A percentile compares a stretch with the other conserved stretches of the same genome.
phyloP scores from a whole-genome alignment of 495 filamentous ascomycete genomes.

The Trichoderma reesei region DNA sequence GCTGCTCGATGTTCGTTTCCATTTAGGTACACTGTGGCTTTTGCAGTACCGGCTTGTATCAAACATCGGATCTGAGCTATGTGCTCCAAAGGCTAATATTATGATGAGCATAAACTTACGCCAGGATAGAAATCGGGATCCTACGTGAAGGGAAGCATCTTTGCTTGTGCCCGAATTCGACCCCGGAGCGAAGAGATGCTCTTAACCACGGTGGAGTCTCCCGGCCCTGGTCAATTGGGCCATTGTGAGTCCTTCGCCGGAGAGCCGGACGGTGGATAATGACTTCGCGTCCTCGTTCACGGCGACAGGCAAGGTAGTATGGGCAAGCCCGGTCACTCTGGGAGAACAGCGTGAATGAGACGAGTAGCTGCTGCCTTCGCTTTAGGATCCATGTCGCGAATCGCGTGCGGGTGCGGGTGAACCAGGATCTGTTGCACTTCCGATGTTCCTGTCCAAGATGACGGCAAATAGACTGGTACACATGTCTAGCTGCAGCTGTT shows the following conservation, averaged over 20 bases:
- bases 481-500: neutral
- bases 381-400: neutral
- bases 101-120: no score
- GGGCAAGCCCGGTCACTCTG: neutral
- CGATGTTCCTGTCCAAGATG: no score
- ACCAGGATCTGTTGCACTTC: neutral
- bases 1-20: neutral
- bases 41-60: neutral
- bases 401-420: neutral
- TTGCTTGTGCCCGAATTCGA: neutral
- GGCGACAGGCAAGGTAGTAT: neutral
- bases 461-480: no score
- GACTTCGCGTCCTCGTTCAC: neutral
- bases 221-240: neutral
- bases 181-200: neutral
- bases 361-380: neutral
- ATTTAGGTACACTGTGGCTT: neutral
- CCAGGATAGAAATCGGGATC: neutral
- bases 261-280: neutral
- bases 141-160: neutral
- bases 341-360: neutral
- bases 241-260: neutral
- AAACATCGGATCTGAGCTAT: no score
- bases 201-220: neutral
- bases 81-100: no score